Conservation (phyloP, 1,284 basidiomycete species). For the Spongispora temasekensis region DNA sequence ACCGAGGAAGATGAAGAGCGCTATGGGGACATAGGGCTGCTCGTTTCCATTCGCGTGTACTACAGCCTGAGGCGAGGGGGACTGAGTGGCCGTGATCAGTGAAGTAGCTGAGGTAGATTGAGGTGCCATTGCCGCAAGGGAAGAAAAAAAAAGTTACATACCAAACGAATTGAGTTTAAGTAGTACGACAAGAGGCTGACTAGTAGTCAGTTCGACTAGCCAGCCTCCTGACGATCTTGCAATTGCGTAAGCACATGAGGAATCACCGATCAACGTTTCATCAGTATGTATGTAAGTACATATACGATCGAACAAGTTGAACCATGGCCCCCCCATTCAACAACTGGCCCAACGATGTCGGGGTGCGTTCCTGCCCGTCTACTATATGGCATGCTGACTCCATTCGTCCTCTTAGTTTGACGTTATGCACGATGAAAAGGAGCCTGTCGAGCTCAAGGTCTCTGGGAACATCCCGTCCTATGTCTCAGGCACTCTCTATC, state of each 20-base stretch:
- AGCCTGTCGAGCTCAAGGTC: constrained; percentile 30
- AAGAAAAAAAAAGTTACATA: constrained; percentile 19
- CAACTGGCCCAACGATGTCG: constrained; percentile 32
- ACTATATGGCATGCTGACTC: constrained; percentile 2
- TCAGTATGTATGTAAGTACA: no score
- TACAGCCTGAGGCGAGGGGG: constrained; percentile 1
- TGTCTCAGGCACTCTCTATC: constrained; percentile 31
- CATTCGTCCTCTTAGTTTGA: constrained; percentile 25
- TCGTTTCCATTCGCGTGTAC: background rate
- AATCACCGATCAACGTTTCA: background rate
- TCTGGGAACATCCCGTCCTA: constrained; percentile 32
- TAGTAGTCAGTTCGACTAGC: background rate
- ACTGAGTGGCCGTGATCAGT: background rate
- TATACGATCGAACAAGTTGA: no score
- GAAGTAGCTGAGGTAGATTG: constrained; percentile 13
- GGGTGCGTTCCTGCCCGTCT: constrained; percentile 16
- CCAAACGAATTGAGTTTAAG: constrained; percentile 9
- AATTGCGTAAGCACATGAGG: no score
- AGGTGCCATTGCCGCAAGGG: constrained; percentile 27
- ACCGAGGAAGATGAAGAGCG: constrained; percentile 24
- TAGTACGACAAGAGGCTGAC: constrained; percentile 31
- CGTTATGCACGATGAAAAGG: constrained; percentile 29
- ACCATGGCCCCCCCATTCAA: constrained; percentile 29
- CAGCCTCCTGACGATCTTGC: background rate
- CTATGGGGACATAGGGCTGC: constrained; percentile 18